These are phyloP conservation scores for Beauveria caledonica DNA, from an alignment of 2,329 filamentous ascomycete genomes.

Conservation along the genomic window DNA sequence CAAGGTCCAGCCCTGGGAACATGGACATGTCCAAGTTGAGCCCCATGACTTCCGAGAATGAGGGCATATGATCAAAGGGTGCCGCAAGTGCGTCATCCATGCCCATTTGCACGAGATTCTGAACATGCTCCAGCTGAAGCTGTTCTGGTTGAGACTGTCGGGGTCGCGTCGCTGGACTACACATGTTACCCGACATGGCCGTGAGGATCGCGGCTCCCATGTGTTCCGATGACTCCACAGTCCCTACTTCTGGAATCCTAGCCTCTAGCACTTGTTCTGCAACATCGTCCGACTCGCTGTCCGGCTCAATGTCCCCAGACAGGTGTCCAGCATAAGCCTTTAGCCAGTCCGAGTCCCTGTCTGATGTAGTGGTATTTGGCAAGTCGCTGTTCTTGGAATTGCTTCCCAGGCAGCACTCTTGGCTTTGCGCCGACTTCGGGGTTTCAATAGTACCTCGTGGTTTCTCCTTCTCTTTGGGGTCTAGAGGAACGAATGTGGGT, in stretches of 20 bases:
- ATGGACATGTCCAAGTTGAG: neutral
- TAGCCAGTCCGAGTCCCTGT: neutral
- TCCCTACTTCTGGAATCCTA: neutral
- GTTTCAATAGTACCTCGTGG: neutral
- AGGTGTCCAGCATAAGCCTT: neutral
- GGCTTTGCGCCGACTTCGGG: neutral
- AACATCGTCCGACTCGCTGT: neutral
- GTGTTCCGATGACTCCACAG: neutral
- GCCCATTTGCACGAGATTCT: neutral
- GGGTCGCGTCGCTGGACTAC: neutral
- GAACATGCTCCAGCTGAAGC: neutral
- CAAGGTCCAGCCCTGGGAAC: neutral
- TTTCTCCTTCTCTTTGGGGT: neutral
- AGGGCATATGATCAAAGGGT: neutral
- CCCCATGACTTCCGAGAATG: neutral
- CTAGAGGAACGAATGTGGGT: neutral
- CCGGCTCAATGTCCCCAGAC: neutral
- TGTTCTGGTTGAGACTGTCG: neutral
- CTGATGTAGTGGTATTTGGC: neutral
- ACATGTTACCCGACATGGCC: neutral
- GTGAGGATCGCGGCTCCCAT: neutral
- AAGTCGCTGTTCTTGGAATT: neutral
- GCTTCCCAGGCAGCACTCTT: neutral
- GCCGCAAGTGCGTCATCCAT: neutral
- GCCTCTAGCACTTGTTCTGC: neutral